Evolutionary conservation across 345 rosid species (phyloP), one percentile per base, ranked within the genome.

Genomic region (Eucalyptus polybractea): DNA sequence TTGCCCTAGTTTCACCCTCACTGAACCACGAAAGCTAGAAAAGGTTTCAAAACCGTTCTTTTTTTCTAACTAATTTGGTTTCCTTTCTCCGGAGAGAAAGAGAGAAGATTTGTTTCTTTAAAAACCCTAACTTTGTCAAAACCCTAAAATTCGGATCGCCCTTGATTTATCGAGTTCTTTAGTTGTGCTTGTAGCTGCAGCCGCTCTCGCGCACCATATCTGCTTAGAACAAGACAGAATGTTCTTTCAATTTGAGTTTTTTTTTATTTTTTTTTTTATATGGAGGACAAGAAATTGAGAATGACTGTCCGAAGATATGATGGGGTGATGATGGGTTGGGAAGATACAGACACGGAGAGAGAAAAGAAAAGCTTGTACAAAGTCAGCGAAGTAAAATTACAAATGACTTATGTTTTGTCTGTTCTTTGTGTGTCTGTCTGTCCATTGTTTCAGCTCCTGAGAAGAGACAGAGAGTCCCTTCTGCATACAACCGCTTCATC

Each of bases 381-480:
- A 44, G 90, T 87, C 86, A 86, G 92, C 44, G 88, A 88, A 76
- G n/a, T 88, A 89, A 93, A 89, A 91, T 93, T 91, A 91, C 93
- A 88, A 92, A 90, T 49, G 65, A 56, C 50, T 25, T 33, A 50
- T 56, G 76, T 93, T 90, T 91, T 86, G 53, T 93, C 91, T 88
- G 93, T 94, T 87, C 80, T 45, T 22, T 31, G 37, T 45, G 37
- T 86, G 29, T 90, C 42, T 76, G 86, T 33, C 16, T 54, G 58
- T 94, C 92, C 90, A 86, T 50, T 62, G 93, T 90, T 93, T 92
- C 99, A 98, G 99, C 99, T 91, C 99, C 99, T 58, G 99, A 96
- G 94, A 98, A 98, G 95, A 94, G 99, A 94, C 99, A 96, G 94
- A 94, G 99, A 96, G 99, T 98, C 94, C 99, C 99, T 91, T 98